Conservation (phyloP, 1,284 basidiomycete species). For the Trichosporon asahii region DNA sequence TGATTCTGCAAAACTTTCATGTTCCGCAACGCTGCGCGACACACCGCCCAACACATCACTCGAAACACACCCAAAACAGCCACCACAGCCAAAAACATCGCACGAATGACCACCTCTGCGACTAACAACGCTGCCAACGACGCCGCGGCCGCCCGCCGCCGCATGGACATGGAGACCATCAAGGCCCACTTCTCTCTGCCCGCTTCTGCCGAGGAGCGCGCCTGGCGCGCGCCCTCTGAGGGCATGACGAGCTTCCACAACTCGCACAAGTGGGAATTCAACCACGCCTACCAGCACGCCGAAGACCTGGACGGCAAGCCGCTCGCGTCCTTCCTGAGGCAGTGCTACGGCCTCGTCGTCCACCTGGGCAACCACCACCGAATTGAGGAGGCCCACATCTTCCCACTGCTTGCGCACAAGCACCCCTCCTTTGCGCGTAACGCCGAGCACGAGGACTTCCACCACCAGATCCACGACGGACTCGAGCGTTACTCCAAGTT, state of each 20-base stretch:
- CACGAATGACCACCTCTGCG: background rate
- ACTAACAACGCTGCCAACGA: background rate
- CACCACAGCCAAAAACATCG: background rate
- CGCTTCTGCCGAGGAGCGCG: background rate
- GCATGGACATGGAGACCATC: slow-evolving; percentile 5
- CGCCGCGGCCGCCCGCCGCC: background rate
- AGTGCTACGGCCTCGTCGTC: slow-evolving; percentile 33
- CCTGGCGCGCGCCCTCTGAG: slow-evolving; percentile 13
- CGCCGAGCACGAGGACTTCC: slow-evolving; percentile 59
- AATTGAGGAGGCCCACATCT: slow-evolving; percentile 60
- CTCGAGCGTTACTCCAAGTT: slow-evolving; percentile 58
- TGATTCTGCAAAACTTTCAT: background rate
- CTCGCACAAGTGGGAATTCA: slow-evolving; percentile 12
- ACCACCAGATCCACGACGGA: slow-evolving; percentile 64
- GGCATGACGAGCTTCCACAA: slow-evolving; percentile 17
- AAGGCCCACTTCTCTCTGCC: background rate
- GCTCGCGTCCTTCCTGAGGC: slow-evolving; percentile 9
- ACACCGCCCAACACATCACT: background rate
- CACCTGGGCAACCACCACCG: slow-evolving; percentile 65
- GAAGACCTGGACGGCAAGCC: slow-evolving; percentile 11
- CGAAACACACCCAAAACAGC: background rate
- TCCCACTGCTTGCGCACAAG: slow-evolving; percentile 61
- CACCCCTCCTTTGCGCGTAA: slow-evolving; percentile 60
- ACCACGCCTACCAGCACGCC: slow-evolving; percentile 15
- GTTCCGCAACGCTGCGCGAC: background rate